Evolutionary conservation across 2,329 filamentous ascomycete genomes (phyloP), one percentile per base, ranked within the genome.

Genomic region (Xylariaceae sp.): DNA sequence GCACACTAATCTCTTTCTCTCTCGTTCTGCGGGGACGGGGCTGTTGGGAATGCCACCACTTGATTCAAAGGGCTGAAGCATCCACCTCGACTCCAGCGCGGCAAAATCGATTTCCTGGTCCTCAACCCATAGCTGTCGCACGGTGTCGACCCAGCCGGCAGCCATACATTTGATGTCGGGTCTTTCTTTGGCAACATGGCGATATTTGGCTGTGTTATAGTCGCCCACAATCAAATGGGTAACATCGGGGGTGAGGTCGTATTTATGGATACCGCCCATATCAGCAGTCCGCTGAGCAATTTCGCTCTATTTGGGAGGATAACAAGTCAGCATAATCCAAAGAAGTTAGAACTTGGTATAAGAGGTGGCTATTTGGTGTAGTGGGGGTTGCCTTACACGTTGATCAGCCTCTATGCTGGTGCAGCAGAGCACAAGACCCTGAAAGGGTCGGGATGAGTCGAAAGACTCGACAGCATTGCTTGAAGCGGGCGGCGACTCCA

Each of bases 151-250:
- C 90, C 92, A 99, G 66, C 84, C 82, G n/a, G 87, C 83, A 36
- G 83, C 83, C 75, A 99, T 86, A 43, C 92, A 87, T 68, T 85
- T 86, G 66, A 99, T 87, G 67, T 99, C 94, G 41, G 88, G 85
- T 46, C 94, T 84, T 70, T 93, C 89, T 68, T 87, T 90, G 48
- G 93, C 94, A 66, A 97, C 93, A 78, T 96, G 96, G 71, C 87
- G 88, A 74, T 99, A 99, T 73, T 99, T 99, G 43, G 89, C 85
- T 1, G 93, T 97, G 69, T 93, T 84, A 66, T 91, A 89, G 65
- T 89, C 87, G 70, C 92, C 94, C 57, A 96, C 91, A 59, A 99
- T 83, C 40, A 99, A 85, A 75, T 99, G 94, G 4, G 94, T 97
- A 41, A 96, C 91, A 71, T 97, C 91, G 51, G 89, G 90, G n/a